Conservation (phyloP, 2,329 filamentous ascomycete genomes). For the Lachnellula hyalina region DNA sequence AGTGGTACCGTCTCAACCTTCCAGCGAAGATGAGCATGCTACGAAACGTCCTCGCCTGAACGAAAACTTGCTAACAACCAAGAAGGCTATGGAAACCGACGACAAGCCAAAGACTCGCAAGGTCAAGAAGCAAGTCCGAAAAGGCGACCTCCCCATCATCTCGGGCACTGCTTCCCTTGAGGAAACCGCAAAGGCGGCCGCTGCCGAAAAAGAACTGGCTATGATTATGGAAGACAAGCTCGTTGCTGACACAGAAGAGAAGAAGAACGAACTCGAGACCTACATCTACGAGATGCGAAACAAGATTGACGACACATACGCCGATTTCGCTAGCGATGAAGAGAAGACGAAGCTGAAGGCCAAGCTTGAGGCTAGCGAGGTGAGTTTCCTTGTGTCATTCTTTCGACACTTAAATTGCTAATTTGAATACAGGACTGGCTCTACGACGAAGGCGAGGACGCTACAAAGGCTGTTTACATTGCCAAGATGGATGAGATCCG, state of each 20-base stretch:
- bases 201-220: conserved; percentile 73
- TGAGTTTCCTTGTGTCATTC: conserved; percentile 45
- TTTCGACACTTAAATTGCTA: conserved; percentile 13
- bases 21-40: conserved; percentile 20
- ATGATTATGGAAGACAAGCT: conserved; percentile 99
- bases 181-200: conserved; percentile 55
- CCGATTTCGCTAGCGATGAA: conserved; percentile 82
- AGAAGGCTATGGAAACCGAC: conserved; percentile 75
- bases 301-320: conserved; percentile 89
- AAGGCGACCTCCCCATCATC: conserved; percentile 87
- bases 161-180: conserved; percentile 80
- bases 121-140: conserved; percentile 98
- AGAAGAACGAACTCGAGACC: conserved; percentile 99
- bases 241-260: conserved; percentile 95
- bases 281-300: conserved; percentile 96
- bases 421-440: conserved; percentile 74
- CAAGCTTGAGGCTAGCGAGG: conserved; percentile 82
- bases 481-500: conserved; percentile 96
- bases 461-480: conserved; percentile 87
- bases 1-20: conserved; percentile 9
- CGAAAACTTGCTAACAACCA: conserved; percentile 25
- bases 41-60: conserved; percentile 22
- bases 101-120: conserved; percentile 79
- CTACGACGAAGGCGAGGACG: conserved; percentile 94
- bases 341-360: conserved; percentile 83